These are phyloP conservation scores for Lanmaoa pseudosensibilis DNA, from an alignment of 768 basidiomycete species.

Conservation along the genomic window DNA sequence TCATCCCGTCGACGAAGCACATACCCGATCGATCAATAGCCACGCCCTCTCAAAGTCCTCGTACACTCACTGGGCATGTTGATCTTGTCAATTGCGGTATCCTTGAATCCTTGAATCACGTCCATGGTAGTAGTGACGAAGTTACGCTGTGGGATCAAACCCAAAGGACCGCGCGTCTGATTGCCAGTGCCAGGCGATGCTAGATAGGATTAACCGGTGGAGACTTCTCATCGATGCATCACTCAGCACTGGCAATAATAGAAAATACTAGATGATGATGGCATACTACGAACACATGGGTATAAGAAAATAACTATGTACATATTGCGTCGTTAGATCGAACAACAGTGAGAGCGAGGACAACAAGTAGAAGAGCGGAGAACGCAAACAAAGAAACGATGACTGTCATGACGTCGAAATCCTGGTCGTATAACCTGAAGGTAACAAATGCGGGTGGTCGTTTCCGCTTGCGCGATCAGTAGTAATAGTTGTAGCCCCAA, in stretches of 20 bases:
- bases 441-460: not conserved
- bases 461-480: constrained; percentile 6
- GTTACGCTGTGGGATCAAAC: not conserved
- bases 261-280: not conserved
- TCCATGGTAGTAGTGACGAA: constrained; percentile 33
- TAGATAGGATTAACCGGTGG: not conserved
- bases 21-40: constrained; percentile 8
- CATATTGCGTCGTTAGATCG: not conserved
- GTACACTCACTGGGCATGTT: constrained; percentile 35
- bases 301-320: not conserved
- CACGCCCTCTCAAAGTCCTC: not conserved
- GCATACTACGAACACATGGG: not conserved
- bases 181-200: constrained; percentile 1
- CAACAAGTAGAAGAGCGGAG: not conserved
- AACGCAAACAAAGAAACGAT: not conserved
- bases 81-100: constrained; percentile 33
- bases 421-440: not conserved
- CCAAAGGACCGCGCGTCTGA: not conserved
- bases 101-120: constrained; percentile 31
- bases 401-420: too few species aligned
- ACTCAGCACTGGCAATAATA: not conserved
- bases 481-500: constrained; percentile 15
- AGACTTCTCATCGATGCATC: too few species aligned
- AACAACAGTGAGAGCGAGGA: not conserved
- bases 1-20: not conserved